Evolutionary conservation across 768 basidiomycete genomes (phyloP).

Genomic region (Inosperma sp.): DNA sequence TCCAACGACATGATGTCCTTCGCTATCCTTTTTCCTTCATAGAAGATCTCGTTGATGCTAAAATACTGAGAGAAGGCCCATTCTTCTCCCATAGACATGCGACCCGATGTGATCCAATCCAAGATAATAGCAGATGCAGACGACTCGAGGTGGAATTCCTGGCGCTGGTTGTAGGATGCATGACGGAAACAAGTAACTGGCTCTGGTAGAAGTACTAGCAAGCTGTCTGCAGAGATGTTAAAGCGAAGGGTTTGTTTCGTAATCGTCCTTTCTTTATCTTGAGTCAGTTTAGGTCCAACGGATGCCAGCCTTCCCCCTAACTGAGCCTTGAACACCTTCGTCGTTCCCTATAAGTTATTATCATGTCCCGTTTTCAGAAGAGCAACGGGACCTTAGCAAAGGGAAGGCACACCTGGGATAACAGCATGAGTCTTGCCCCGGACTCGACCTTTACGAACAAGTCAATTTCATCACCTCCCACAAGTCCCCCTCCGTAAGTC

Average conservation of each 20-base stretch:
- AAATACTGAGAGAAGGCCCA: slow-evolving; percentile 87
- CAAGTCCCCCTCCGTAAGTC: slow-evolving; percentile 88
- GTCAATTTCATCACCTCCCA: slow-evolving; percentile 74
- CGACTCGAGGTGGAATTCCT: slow-evolving; percentile 64
- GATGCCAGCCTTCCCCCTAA: slow-evolving; percentile 54
- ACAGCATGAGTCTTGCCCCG: slow-evolving; percentile 58
- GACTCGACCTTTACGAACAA: slow-evolving; percentile 57
- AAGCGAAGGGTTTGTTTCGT: slow-evolving; percentile 55
- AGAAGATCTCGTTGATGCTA: slow-evolving; percentile 78
- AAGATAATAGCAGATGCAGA: slow-evolving; percentile 68
- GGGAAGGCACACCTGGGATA: slow-evolving; percentile 69
- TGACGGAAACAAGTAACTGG: slow-evolving; percentile 89
- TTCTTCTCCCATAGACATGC: slow-evolving; percentile 76
- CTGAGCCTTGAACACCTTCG: slow-evolving; percentile 89
- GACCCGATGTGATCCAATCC: slow-evolving; percentile 91
- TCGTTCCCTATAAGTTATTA: slow-evolving; percentile 61
- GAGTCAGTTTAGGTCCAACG: slow-evolving; percentile 17
- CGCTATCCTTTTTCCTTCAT: slow-evolving; percentile 60
- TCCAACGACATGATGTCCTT: slow-evolving; percentile 79
- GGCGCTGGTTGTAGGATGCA: slow-evolving; percentile 79
- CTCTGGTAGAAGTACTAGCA: slow-evolving; percentile 82
- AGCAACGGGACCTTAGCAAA: neutral
- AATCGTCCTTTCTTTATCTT: slow-evolving; percentile 6
- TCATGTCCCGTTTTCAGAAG: too few species aligned
- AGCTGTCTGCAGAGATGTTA: slow-evolving; percentile 44